phyloP scores from a whole-genome alignment of 345 rosid genomes.

The Aurinia saxatilis region DNA sequence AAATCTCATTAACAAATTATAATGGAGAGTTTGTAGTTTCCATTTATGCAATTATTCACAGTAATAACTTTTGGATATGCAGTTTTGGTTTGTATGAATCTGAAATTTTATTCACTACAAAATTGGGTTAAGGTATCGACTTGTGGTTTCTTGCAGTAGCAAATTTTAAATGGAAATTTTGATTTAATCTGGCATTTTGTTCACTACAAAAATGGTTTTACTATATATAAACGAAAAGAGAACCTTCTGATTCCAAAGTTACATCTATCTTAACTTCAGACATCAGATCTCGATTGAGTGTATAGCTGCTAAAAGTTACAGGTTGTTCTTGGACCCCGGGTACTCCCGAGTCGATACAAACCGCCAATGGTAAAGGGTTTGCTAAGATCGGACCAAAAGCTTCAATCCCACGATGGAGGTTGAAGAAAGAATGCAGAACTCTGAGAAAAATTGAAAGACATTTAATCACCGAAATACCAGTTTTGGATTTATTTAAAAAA shows the following conservation, averaged over 20 bases:
- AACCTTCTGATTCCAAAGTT: constrained; percentile 7
- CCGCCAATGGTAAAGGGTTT: not conserved
- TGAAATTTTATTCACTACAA: constrained; percentile 8
- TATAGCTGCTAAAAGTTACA: constrained; percentile 8
- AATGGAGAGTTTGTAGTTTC: not conserved
- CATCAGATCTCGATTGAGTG: not conserved
- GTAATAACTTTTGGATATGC: no score
- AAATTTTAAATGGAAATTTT: no score
- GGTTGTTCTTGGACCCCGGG: constrained; percentile 16
- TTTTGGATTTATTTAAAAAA: not conserved
- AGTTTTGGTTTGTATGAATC: not conserved
- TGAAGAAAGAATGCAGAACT: constrained; percentile 16
- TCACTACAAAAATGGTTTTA: no score
- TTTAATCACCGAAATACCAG: not conserved
- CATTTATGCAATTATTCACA: not conserved
- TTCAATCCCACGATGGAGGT: constrained; percentile 40
- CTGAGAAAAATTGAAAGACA: not conserved
- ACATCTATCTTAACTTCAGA: not conserved
- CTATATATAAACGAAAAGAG: not conserved
- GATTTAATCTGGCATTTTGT: no score
- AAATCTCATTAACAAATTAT: not conserved
- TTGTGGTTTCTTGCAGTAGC: no score
- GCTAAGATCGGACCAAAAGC: constrained; percentile 45
- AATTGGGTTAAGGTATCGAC: not conserved
- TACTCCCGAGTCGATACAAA: not conserved